Evolutionary conservation across 1,139 yeast genomes (phyloP), one percentile per base, ranked within the genome.

Genomic region (Protomyces lactucae-debilis): DNA sequence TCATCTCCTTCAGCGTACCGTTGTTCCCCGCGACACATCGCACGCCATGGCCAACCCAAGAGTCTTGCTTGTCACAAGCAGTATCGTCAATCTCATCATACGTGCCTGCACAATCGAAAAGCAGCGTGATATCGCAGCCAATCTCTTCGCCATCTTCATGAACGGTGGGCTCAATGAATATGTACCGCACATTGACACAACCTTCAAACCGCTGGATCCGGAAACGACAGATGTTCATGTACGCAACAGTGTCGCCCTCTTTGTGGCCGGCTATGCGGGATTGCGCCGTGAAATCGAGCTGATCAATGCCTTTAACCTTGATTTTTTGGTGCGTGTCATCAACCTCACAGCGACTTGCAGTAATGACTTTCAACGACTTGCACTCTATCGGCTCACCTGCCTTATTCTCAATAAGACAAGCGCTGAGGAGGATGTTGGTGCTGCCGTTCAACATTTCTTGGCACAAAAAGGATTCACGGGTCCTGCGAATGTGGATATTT

Each of bases 321-420:
- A 43, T 12, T 51, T 63, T 10, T 9, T 63, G 8, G 28, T 18
- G 25, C 21, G 23, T 9, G 21, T 40, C 23, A 40, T 61, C 18
- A 39, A 16, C 6, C 21, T 48, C n/a, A 36, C 55, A 1, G 32
- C 28, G 10, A 16, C 9, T 5, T 37, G 46, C 56, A 46, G 16
- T 4, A 32, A 43, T 21, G 46, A 25, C 18, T 73, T 78, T 52
- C 80, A 84, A 69, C 74, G 85, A 23, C 84, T 84, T 0, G 86
- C 86, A 69, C 76, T 88, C 55, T 85, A 88, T 70, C 74, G 82
- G 18, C 71, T 87, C 21, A 77, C 88, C 2, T 72, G 88, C 39
- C 66, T 86, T 28, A 75, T 82, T n/a, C 25, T 57, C 16, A 59
- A 59, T n/a, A 89, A 89, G 73, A 84, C 84, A 72, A 80, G 81